phyloP scores from a whole-genome alignment of 192 early-diverging fungal species.

The Podochytrium sp. region DNA sequence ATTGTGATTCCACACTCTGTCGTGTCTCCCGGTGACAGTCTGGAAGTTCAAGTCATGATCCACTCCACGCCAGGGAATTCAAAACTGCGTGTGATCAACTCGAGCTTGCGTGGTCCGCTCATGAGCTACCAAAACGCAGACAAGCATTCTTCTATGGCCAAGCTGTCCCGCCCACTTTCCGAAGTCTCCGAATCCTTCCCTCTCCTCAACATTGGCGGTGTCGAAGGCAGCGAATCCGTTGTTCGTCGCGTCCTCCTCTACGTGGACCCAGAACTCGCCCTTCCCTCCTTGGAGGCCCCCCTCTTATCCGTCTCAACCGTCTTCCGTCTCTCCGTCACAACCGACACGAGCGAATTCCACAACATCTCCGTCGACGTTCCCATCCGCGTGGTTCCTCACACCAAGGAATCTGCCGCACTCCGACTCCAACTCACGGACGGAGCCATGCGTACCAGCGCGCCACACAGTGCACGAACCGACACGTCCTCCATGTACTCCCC shows the following conservation, averaged over 20 bases:
- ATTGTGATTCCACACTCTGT: neutral
- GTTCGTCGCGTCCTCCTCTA: neutral
- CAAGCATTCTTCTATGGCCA: neutral
- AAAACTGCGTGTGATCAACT: neutral
- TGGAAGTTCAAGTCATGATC: neutral
- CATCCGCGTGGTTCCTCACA: neutral
- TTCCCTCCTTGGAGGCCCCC: constrained; percentile 4
- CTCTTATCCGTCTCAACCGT: constrained; percentile 4
- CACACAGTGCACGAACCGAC: neutral
- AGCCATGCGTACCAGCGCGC: neutral
- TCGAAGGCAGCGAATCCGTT: neutral
- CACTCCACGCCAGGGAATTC: neutral
- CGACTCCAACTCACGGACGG: neutral
- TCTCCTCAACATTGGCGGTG: neutral
- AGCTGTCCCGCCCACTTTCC: constrained; percentile 13
- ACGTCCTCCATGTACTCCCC: neutral
- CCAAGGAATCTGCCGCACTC: neutral
- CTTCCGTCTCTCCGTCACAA: neutral
- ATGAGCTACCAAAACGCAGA: neutral
- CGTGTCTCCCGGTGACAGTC: neutral
- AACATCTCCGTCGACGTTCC: neutral
- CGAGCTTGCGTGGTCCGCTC: neutral
- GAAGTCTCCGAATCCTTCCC: constrained; percentile 14
- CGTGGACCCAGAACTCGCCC: constrained; percentile 23
- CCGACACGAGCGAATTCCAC: constrained; percentile 6